These are phyloP conservation scores for Floccularia luteovirens DNA, from an alignment of 768 basidiomycete genomes.

Conservation along the genomic window DNA sequence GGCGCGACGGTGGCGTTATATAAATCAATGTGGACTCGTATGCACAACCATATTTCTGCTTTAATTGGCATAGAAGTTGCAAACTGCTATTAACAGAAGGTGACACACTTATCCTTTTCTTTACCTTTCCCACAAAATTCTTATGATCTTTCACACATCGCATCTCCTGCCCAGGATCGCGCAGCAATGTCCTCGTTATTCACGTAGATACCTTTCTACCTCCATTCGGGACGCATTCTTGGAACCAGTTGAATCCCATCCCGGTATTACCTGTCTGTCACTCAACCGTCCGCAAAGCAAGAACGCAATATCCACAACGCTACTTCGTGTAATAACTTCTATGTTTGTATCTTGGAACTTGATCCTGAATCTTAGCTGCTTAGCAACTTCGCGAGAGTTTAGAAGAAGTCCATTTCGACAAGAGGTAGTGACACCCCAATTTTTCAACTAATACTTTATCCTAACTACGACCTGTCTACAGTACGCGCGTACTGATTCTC, in stretches of 20 bases:
- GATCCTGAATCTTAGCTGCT: constrained; percentile 5
- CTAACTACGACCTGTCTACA: constrained; percentile 15
- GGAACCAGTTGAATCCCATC: constrained; percentile 42
- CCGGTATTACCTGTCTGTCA: constrained; percentile 67
- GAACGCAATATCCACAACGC: constrained; percentile 77
- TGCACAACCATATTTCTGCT: no score
- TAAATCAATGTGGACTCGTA: no score
- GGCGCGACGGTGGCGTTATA: no score
- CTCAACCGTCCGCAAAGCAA: constrained; percentile 77
- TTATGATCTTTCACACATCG: no score
- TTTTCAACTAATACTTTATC: constrained; percentile 4
- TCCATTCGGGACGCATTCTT: constrained; percentile 32
- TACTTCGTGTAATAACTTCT: constrained; percentile 48
- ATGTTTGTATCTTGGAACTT: constrained; percentile 1
- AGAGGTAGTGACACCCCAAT: constrained; percentile 32
- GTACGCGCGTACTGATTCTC: constrained; percentile 76
- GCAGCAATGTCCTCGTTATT: no score
- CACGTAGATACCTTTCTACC: not conserved
- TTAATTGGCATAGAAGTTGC: no score
- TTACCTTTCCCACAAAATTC: no score
- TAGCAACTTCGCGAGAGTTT: constrained; percentile 71
- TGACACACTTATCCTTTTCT: no score
- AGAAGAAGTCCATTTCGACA: constrained; percentile 58
- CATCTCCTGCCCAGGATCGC: no score
- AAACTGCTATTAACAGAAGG: no score